These are phyloP conservation scores for Puccinia horiana DNA, from an alignment of 1,284 basidiomycete genomes.

Conservation along the genomic window DNA sequence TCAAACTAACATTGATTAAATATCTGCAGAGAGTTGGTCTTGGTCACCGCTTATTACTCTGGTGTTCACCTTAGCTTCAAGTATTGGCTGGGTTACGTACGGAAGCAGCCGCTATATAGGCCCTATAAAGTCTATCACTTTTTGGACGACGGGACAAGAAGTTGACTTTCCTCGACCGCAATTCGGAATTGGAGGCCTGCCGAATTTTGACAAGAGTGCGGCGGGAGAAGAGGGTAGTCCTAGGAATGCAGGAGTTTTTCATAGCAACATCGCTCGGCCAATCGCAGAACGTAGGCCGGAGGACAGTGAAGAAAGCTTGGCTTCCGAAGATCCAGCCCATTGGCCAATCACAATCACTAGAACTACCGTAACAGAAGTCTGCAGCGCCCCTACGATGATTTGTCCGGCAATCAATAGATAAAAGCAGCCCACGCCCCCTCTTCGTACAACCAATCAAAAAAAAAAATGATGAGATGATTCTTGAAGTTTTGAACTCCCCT, in stretches of 20 bases:
- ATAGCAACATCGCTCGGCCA: background rate
- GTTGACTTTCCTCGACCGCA: conserved; percentile 30
- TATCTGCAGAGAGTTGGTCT: conserved; percentile 25
- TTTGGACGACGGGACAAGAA: conserved; percentile 46
- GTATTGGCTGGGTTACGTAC: conserved; percentile 38
- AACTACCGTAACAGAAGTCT: conserved; percentile 28
- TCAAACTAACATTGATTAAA: background rate
- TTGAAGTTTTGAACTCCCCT: no score
- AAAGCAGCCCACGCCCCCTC: background rate
- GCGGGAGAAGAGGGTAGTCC: background rate
- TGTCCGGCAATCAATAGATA: background rate
- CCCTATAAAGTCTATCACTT: conserved; percentile 45
- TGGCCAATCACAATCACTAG: conserved; percentile 38
- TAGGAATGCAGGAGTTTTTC: background rate
- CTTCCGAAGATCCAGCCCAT: background rate
- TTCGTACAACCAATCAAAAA: no score
- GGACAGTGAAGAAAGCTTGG: background rate
- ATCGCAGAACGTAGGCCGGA: background rate
- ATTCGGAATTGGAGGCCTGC: background rate
- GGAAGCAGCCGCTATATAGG: conserved; percentile 35
- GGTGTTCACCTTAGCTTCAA: conserved; percentile 5
- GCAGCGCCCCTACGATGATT: conserved; percentile 6
- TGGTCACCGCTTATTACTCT: conserved; percentile 41
- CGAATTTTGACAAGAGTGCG: background rate
- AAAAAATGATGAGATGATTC: no score